Evolutionary conservation across 768 basidiomycete species (phyloP), one percentile per base, ranked within the genome.

Genomic region (Hygrophorus pudorinus): DNA sequence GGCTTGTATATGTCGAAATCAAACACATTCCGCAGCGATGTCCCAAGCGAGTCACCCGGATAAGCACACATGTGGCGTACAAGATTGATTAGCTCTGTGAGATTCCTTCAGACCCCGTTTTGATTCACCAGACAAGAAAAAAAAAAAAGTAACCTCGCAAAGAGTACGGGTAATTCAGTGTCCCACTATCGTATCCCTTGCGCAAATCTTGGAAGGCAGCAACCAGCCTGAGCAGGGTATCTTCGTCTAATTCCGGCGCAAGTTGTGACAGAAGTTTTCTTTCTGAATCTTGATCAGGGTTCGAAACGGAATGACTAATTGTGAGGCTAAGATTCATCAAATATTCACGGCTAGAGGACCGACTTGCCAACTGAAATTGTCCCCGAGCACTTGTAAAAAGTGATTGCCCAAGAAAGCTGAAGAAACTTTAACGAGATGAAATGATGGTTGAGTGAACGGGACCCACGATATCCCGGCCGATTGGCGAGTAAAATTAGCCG

Each of bases 361-460:
- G 14, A 17, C 42, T 44, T 13, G 35, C 42, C 34, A 44, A 49
- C 77, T 78, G 57, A 83, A 81, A 53, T 75, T 78, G 57, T 83
- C 80, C 2, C 80, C 80, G 2, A 81, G 67, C 11, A 83, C 80
- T 51, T 83, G 79, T 16, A 81, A 59, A 64, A 83, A 83, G 55
- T 83, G 79, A 48, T 83, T 83, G 1, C 79, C 79, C 17, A 83
- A 65, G 71, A 83, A 83, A 1, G 80, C 80, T 82, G 42, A 11
- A 10, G 13, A 44, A 20, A 11, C n/a, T 16, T 31, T 35, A 42
- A 42, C 24, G n/a, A 20, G 38, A 14, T 51, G 39, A 43, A 31
- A 6, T 10, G 29, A 42, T 29, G 28, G 20, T 16, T 13, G 12
- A 10, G 14, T 24, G 28, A 38, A 20, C 34, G 45, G 10, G 14